Conservation (phyloP, 2,329 filamentous ascomycete species). For the Chrysoporthe puriensis region DNA sequence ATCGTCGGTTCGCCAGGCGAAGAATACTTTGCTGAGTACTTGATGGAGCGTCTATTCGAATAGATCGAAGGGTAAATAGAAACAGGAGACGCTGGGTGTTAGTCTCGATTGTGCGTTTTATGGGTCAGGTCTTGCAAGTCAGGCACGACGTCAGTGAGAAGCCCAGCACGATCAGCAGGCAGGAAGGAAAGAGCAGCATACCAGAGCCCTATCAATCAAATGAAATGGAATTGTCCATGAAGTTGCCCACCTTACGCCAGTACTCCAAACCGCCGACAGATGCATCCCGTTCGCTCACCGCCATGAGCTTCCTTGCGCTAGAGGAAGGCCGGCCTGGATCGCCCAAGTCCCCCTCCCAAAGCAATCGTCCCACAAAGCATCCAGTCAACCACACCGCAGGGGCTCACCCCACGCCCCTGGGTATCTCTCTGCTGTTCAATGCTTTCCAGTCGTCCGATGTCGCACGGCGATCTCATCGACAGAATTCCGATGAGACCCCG, state of each 20-base stretch:
- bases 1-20: conserved; percentile 72
- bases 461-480: background rate
- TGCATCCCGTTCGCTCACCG: conserved; percentile 17
- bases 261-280: conserved; percentile 24
- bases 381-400: conserved; percentile 9
- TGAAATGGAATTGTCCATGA: conserved; percentile 1
- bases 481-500: background rate
- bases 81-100: background rate
- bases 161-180: background rate
- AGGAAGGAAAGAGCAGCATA: conserved; percentile 1
- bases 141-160: background rate
- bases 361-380: background rate
- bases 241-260: conserved; percentile 8
- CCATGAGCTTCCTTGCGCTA: conserved; percentile 14
- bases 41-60: conserved; percentile 69
- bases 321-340: conserved; percentile 6
- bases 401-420: conserved; percentile 13
- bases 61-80: conserved; percentile 30
- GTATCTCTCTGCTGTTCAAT: conserved; percentile 18
- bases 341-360: background rate
- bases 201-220: background rate
- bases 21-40: conserved; percentile 65
- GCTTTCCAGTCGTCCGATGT: background rate
- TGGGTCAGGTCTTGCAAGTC: background rate
- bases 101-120: background rate